phyloP scores from a whole-genome alignment of 345 rosid species.

The Durio zibethinus region DNA sequence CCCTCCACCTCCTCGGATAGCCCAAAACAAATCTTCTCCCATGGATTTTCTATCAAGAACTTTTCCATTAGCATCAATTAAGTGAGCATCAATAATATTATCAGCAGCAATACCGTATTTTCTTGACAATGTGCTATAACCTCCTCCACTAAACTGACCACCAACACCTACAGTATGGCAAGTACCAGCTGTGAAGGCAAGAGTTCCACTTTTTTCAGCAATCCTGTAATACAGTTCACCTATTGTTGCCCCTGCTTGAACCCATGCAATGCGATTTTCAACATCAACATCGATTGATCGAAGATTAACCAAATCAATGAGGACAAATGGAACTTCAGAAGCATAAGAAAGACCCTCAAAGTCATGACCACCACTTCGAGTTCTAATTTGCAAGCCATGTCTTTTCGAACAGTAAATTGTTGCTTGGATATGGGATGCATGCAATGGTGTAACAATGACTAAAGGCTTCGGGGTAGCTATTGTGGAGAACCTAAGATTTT shows the following conservation, averaged over 20 bases:
- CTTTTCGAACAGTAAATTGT: neutral
- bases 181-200: neutral
- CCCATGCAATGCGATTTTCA: neutral
- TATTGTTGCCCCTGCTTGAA: neutral
- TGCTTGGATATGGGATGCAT: neutral
- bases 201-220: neutral
- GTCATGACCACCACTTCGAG: neutral
- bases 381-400: neutral
- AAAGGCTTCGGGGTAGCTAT: neutral
- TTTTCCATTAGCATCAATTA: neutral
- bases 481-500: neutral
- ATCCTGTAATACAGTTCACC: neutral
- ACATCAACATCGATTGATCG: neutral
- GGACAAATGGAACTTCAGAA: neutral
- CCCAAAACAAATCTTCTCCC: no score
- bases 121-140: neutral
- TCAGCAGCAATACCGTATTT: neutral
- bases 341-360: no score
- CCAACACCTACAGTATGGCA: neutral
- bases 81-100: neutral
- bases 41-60: no score
- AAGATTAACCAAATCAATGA: neutral
- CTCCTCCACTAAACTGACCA: neutral
- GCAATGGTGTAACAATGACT: neutral
- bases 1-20: neutral